A percentile compares a stretch with the other conserved stretches of the same genome.
Conservation (phyloP, 345 rosid genomes). For the Populus deltoides region DNA sequence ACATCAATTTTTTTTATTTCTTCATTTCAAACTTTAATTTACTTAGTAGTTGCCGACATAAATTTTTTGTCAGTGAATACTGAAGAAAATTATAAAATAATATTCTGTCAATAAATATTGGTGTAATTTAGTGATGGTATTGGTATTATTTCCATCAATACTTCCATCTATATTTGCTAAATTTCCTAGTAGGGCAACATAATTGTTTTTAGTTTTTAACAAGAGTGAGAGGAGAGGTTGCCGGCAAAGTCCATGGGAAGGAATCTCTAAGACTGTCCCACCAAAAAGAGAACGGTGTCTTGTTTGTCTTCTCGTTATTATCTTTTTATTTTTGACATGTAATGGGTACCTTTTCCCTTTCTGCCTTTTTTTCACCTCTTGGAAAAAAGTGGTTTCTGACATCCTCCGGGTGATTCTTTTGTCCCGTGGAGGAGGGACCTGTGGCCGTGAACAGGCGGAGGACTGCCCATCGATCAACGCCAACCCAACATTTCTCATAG, state of each 20-base stretch:
- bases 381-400: conserved; percentile 7
- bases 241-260: conserved; percentile 2
- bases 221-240: background rate
- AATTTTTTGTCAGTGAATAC: too few species aligned
- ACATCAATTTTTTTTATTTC: too few species aligned
- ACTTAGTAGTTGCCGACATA: too few species aligned
- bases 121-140: too few species aligned
- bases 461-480: background rate
- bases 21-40: too few species aligned
- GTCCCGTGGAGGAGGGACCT: background rate
- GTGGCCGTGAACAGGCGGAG: background rate
- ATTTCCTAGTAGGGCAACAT: too few species aligned
- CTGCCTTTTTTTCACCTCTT: background rate
- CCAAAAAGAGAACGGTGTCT: background rate
- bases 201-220: conserved; percentile 3
- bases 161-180: too few species aligned
- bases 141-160: too few species aligned
- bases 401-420: conserved; percentile 18
- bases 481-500: background rate
- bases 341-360: background rate
- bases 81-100: too few species aligned
- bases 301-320: background rate
- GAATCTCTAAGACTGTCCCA: background rate
- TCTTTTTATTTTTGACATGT: background rate
- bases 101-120: too few species aligned